Evolutionary conservation across 441 rosid species (phyloP).

Genomic region (Hypseocharis bilobata): DNA sequence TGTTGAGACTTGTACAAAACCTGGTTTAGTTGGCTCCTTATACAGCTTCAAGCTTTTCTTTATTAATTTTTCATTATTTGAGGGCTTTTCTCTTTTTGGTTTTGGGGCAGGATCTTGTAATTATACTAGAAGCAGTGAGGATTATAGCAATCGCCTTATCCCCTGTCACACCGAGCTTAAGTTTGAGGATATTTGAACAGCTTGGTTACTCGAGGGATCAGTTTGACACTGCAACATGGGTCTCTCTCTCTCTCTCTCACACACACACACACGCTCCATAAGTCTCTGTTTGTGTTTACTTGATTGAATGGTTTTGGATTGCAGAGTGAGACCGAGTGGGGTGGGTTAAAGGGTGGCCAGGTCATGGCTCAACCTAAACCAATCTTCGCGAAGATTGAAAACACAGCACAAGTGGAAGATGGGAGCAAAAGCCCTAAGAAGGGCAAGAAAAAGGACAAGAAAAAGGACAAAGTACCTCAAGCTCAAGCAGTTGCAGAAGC

Average conservation of each 20-base stretch:
- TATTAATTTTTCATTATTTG: background rate
- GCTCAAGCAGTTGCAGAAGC: slow-evolving; percentile 48
- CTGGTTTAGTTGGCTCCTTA: background rate
- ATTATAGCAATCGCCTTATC: slow-evolving; percentile 62
- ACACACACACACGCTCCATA: background rate
- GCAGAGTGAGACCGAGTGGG: slow-evolving; percentile 75
- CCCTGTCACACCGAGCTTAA: slow-evolving; percentile 63
- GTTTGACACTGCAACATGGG: slow-evolving; percentile 48
- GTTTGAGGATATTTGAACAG: slow-evolving; percentile 63
- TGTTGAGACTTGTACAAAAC: background rate
- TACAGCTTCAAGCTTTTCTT: background rate
- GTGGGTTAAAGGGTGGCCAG: slow-evolving; percentile 70
- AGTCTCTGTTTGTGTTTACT: background rate
- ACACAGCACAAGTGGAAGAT: slow-evolving; percentile 29
- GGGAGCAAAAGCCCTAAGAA: slow-evolving; percentile 29
- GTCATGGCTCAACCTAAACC: slow-evolving; percentile 80
- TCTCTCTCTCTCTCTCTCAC: slow-evolving; percentile 21
- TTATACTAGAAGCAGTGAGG: slow-evolving; percentile 78
- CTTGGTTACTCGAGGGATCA: slow-evolving; percentile 68
- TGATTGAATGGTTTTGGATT: slow-evolving; percentile 9
- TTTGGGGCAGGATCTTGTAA: slow-evolving; percentile 62
- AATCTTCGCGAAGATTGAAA: slow-evolving; percentile 63
- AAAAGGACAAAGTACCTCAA: slow-evolving; percentile 31
- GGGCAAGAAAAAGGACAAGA: slow-evolving; percentile 27
- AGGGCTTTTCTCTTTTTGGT: slow-evolving; percentile 6